A percentile compares a stretch with the other conserved stretches of the same genome.
phyloP scores from a whole-genome alignment of 202 grass and related monocot genomes.

The Setaria italica region DNA sequence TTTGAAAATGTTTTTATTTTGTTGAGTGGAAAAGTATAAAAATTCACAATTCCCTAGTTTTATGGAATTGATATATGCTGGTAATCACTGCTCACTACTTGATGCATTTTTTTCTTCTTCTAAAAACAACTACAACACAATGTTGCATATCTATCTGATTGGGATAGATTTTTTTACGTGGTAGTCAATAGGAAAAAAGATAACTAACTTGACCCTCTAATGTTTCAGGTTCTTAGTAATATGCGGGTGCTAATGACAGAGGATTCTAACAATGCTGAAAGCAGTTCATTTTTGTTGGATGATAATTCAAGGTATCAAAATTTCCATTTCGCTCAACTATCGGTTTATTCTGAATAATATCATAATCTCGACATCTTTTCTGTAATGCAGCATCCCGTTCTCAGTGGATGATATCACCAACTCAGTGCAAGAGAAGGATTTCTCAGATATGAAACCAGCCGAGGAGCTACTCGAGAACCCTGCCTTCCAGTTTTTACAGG shows the following conservation, averaged over 20 bases:
- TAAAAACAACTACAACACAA: neutral
- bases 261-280: slow-evolving; percentile 83
- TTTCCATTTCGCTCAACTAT: neutral
- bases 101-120: neutral
- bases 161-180: neutral
- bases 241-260: slow-evolving; percentile 96
- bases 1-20: slow-evolving; percentile 5
- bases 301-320: slow-evolving; percentile 81
- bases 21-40: neutral
- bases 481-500: slow-evolving; percentile 98
- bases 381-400: slow-evolving; percentile 92
- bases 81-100: neutral
- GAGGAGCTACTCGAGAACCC: slow-evolving; percentile 86
- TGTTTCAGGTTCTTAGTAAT: slow-evolving; percentile 83
- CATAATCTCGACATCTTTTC: neutral
- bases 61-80: neutral
- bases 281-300: slow-evolving; percentile 88
- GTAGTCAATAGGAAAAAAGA: neutral
- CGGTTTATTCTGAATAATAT: slow-evolving; percentile 8
- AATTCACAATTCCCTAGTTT: neutral
- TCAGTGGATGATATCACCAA: slow-evolving; percentile 92
- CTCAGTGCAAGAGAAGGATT: slow-evolving; percentile 87
- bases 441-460: slow-evolving; percentile 79
- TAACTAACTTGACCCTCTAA: neutral
- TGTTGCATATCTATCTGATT: neutral